phyloP scores from a whole-genome alignment of 108 stramenopile genomes.

The Nitzschia sp. region DNA sequence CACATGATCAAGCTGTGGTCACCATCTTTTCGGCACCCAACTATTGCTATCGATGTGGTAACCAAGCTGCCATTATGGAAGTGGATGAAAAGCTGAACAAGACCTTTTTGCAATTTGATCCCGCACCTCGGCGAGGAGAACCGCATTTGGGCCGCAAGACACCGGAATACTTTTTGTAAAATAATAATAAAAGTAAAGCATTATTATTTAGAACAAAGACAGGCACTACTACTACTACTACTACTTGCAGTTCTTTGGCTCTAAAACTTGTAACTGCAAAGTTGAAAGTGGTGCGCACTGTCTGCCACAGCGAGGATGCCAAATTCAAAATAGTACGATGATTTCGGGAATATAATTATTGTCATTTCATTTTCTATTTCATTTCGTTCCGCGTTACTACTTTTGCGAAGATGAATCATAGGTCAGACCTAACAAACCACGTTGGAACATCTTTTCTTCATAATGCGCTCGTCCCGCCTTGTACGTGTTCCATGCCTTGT shows the following conservation, averaged over 20 bases:
- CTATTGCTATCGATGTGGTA: constrained; percentile 99
- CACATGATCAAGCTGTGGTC: constrained; percentile 93
- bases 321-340: no score
- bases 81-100: constrained; percentile 91
- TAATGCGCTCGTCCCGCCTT: constrained; percentile 80
- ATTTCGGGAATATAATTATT: no score
- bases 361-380: neutral
- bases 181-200: neutral
- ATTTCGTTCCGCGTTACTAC: neutral
- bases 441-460: constrained; percentile 79
- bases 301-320: no score
- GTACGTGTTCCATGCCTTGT: constrained; percentile 72
- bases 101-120: constrained; percentile 94
- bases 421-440: constrained; percentile 56
- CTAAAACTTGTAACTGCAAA: no score
- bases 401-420: constrained; percentile 10
- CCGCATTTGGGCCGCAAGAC: constrained; percentile 90
- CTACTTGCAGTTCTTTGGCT: no score
- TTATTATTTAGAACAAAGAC: no score
- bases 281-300: no score
- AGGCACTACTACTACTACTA: no score
- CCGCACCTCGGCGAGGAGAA: constrained; percentile 96
- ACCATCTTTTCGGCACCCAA: constrained; percentile 99
- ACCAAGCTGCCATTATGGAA: constrained; percentile 99
- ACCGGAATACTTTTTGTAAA: constrained; percentile 96